Conservation (phyloP, 148 eudicot species). For the Persicaria maculosa region DNA sequence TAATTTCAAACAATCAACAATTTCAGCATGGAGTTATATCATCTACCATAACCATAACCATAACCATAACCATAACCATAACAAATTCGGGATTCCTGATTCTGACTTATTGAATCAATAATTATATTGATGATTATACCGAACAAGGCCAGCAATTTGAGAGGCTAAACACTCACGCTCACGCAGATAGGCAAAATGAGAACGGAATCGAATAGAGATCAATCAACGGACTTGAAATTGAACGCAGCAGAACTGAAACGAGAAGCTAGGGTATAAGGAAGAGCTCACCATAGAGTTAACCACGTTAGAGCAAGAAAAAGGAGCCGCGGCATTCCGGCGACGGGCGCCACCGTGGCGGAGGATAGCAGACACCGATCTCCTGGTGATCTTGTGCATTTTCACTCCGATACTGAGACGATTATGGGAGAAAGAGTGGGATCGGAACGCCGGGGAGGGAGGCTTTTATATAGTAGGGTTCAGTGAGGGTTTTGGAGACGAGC, state of each 20-base stretch:
- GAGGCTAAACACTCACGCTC: neutral
- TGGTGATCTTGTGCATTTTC: slow-evolving; percentile 56
- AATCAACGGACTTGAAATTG: slow-evolving; percentile 2
- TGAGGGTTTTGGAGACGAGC: slow-evolving; percentile 1
- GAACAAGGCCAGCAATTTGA: neutral
- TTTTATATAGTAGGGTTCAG: slow-evolving; percentile 12
- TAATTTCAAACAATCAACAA: neutral
- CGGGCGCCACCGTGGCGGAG: slow-evolving; percentile 39
- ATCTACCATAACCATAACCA: no score
- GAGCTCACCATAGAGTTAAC: slow-evolving; percentile 26
- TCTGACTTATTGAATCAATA: neutral
- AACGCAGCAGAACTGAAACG: neutral
- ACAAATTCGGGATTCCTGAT: neutral
- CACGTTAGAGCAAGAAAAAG: slow-evolving; percentile 25
- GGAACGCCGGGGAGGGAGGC: neutral
- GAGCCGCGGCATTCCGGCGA: slow-evolving; percentile 33
- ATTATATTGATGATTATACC: neutral
- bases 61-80: neutral
- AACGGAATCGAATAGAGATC: neutral
- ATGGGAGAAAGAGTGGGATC: neutral
- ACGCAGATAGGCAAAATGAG: neutral
- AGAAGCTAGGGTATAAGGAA: neutral
- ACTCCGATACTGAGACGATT: neutral
- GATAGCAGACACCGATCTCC: slow-evolving; percentile 47
- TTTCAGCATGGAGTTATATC: no score